Evolutionary conservation across 306 rosid genomes (phyloP), one percentile per base, ranked within the genome.

Genomic region (Cicer judaicum): DNA sequence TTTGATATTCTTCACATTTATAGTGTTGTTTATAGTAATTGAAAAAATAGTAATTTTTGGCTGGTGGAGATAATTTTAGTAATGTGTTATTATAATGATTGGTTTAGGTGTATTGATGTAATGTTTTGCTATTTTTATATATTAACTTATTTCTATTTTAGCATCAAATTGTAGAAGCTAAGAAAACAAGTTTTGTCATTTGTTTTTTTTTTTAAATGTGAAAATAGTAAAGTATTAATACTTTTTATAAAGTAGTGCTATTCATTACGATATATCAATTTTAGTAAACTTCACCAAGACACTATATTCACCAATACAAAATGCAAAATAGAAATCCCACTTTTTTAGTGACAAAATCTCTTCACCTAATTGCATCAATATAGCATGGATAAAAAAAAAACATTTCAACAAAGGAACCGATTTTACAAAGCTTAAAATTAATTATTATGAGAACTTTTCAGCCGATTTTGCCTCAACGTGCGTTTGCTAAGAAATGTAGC

Each of bases 51-150:
- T 60, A 61, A 63, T 70, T 69, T 60, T 54, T 1, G 42, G 48
- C 0, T 52, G 5, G 13, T 12, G 54, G 29, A 10, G 5, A 3
- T 75, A 69, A 24, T 68, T 80, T 80, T 68, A 60, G 84, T 48
- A 68, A 44, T 68, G 19, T 68, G 2, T 38, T 10, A 11, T 7
- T 24, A n/a, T 50, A 62, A 36, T 75, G 68, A 13, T 13, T 75
- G 80, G 77, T 19, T 38, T 68, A 57, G 16, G 50, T 19, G 15
- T 18, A 43, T 47, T 16, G 44, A 4, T 36, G 7, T 54, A 1
- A 12, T 0, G 19, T 53, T 59, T 67, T 59, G 59, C 71, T 80
- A 79, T 73, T 73, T 65, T 73, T 79, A 57, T 54, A 14, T 54
- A 4, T 54, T 8, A 7, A 3, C 18, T 55, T 73, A 0, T 34